Percentiles rank a stretch among this genome's conserved stretches.
Evolutionary conservation across 2,329 filamentous ascomycete genomes (phyloP).

Genomic region (Cercospora nicotianae): DNA sequence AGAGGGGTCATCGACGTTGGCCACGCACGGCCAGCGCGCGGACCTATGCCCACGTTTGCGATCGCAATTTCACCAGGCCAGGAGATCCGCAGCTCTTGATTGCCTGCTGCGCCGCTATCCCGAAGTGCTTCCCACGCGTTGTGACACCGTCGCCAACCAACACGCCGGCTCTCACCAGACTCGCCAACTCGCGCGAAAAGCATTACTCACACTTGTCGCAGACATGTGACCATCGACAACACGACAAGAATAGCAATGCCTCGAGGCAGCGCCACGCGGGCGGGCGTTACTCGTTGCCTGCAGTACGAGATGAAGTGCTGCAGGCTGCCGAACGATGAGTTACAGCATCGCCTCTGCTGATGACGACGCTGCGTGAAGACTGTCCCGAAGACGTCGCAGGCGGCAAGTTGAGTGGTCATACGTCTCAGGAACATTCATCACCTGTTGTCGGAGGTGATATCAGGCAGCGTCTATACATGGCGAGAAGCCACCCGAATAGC

Average conservation of each 20-base stretch:
- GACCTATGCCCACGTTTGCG: constrained; percentile 4
- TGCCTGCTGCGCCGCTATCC: constrained; percentile 1
- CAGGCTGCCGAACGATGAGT: not conserved
- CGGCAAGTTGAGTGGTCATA: not conserved
- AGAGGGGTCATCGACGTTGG: not conserved
- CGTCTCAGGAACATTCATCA: not conserved
- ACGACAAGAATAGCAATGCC: not conserved
- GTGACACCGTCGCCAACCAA: constrained; percentile 1
- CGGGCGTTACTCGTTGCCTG: constrained; percentile 3
- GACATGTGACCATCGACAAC: not conserved
- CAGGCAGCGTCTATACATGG: not conserved
- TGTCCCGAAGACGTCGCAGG: not conserved
- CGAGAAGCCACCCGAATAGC: not conserved
- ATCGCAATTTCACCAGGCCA: constrained; percentile 4
- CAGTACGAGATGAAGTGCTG: not conserved
- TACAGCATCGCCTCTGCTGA: constrained; percentile 2
- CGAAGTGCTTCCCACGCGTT: constrained; percentile 2
- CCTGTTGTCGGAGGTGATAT: not conserved
- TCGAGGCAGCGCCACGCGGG: not conserved
- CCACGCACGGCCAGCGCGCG: not conserved
- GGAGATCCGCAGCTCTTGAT: constrained; percentile 1
- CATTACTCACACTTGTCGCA: not conserved
- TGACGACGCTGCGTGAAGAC: not conserved
- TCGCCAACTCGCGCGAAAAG: not conserved
- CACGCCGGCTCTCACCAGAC: not conserved